Conservation (phyloP, 345 rosid genomes). For the Alliaria petiolata region DNA sequence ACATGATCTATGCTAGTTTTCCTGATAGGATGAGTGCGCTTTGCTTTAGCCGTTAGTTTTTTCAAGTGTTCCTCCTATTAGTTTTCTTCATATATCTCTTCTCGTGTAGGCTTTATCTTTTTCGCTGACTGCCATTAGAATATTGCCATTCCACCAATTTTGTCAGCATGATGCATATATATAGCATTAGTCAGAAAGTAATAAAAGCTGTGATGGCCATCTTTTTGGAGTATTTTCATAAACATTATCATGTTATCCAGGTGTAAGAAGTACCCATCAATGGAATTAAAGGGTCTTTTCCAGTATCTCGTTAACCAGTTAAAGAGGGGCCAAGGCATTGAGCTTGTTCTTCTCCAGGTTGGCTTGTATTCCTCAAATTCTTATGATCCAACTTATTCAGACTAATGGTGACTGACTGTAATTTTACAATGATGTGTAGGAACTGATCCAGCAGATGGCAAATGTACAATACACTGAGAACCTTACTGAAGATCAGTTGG, state of each 20-base stretch:
- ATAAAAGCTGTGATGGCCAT: not conserved
- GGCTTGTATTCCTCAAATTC: constrained; percentile 15
- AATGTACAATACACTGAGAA: constrained; percentile 97
- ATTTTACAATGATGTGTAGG: constrained; percentile 49
- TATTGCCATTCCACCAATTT: not conserved
- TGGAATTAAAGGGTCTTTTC: constrained; percentile 98
- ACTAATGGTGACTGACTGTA: constrained; percentile 21
- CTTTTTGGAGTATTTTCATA: not conserved
- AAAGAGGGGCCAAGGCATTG: constrained; percentile 94
- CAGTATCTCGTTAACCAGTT: constrained; percentile 97
- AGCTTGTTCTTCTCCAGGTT: constrained; percentile 96
- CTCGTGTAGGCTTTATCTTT: not conserved
- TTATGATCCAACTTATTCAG: constrained; percentile 3
- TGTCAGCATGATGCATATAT: constrained; percentile 6
- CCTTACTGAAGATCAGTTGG: constrained; percentile 97
- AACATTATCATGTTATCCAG: constrained; percentile 35
- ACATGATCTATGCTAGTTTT: constrained; percentile 16
- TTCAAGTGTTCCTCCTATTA: not conserved
- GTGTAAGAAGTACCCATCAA: constrained; percentile 98
- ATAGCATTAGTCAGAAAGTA: not conserved
- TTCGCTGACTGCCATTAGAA: constrained; percentile 1
- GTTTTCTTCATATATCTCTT: not conserved
- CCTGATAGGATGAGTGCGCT: constrained; percentile 3
- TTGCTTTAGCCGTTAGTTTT: not conserved
- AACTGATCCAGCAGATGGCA: constrained; percentile 99